Base-by-base conservation (phyloP, 768 basidiomycete genomes). In the Clitopilus passeckerianus region DNA sequence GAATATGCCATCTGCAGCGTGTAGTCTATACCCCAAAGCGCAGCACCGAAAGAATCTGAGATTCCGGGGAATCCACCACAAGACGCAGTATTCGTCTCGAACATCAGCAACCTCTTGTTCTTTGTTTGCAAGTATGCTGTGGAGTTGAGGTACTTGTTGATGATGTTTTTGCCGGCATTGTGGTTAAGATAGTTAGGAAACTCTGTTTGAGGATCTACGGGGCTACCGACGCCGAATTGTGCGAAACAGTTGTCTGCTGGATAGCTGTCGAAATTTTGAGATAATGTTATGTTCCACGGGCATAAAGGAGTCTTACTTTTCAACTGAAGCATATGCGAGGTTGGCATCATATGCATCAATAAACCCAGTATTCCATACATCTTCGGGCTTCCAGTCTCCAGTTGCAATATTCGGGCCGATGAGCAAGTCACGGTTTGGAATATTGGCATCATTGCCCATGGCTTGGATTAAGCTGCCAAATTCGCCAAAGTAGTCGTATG, bases 61-160 rank as follows among this genome's bases (percentile, higher is more conserved):
- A 88, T 70, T 0, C 86, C 88, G 5, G 80, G 68, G 66, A 88
- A 87, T 24, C 87, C 87, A 69, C 86, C 86, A 68, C 87, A 89
- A 30, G 82, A 84, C 1, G 85, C 86, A 0, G 84, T 83, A 64
- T 89, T 89, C 12, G 85, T 87, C 70, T 90, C 88, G 62, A 89
- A 79, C 86, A 89, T 87, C 56, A 86, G 64, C 34, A 88, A 69
- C 18, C 77, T 77, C 62, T 82, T 79, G 1, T 71, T 68, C 34
- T 72, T 71, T 0, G 67, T 67, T 57, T 75, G 74, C 0, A 84
- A 83, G 16, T 75, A 75, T 53, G 60, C 61, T 0, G 83, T 76
- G 0, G 83, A 80, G 57, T 74, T 77, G 15, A 85, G 63, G 69
- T 89, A 92, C 10, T 74, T 73, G 0, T 64, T 60, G 18, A 86